Evolutionary conservation across 1,284 basidiomycete genomes (phyloP), one percentile per base, ranked within the genome.

Genomic region (Stygiomarasmius scandens): DNA sequence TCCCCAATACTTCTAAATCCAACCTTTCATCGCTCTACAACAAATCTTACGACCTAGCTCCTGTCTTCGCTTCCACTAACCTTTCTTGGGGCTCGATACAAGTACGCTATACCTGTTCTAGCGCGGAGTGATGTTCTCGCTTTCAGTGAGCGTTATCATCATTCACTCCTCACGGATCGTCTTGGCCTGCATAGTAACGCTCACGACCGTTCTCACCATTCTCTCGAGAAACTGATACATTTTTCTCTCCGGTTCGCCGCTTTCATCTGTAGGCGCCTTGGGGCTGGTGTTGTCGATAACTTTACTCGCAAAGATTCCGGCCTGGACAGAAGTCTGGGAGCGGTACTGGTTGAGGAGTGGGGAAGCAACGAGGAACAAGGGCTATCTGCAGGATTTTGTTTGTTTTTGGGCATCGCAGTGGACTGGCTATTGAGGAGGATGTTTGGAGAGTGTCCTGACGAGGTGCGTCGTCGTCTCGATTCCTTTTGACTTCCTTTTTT

Each of bases 371-470:
- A 75, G 48, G 86, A 89, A 68, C 80, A 82, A 57, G 86, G 81
- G 0, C 71, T 89, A 24, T 84, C 78, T 62, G 82, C 82, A 3
- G 78, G 76, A 9, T 86, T 77, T 64, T 82, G 77, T 59, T 66
- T 87, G n/a, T 75, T 87, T 47, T 67, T 84, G 19, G 87, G 87
- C 1, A 69, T 76, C 4, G 68, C 66, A 0, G 69, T 66, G 12
- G 86, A 90, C 64, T 88, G 81, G 81, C 71, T 77, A n/a, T 67
- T 89, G 48, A 74, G 72, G 32, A 68, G 70, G 48, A 77, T 75
- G 68, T 74, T 86, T 32, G 87, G 86, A 16, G 85, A 86, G 64
- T 83, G 84, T 68, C 87, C 86, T 25, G 87, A 89, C 62, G 79
- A 89, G 80, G 85, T 85, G 61, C 20, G 74, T 69, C 43, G 19